A percentile compares a stretch with the other conserved stretches of the same genome.
phyloP scores from a whole-genome alignment of 2,329 filamentous ascomycete genomes.

The Didymella exigua region DNA sequence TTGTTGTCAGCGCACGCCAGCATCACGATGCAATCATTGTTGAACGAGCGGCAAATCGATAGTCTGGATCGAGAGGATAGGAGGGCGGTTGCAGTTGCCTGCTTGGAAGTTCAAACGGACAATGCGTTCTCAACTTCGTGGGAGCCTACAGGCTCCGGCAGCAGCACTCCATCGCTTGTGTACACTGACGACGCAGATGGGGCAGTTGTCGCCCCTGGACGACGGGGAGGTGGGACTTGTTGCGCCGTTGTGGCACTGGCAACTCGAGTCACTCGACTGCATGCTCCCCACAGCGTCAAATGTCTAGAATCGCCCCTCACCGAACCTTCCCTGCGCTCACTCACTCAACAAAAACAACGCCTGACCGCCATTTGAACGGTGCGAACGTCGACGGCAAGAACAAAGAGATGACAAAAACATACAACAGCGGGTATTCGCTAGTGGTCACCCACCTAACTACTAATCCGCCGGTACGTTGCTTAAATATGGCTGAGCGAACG shows the following conservation, averaged over 20 bases:
- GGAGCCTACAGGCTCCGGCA: conserved; percentile 3
- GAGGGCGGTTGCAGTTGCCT: conserved; percentile 2
- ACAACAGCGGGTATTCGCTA: neutral
- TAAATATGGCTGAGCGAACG: too few species aligned
- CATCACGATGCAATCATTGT: neutral
- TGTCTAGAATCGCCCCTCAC: conserved; percentile 5
- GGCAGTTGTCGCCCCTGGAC: conserved; percentile 8
- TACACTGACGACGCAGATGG: neutral
- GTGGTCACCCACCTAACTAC: neutral
- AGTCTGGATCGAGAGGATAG: neutral
- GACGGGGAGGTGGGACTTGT: conserved; percentile 1
- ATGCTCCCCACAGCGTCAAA: neutral
- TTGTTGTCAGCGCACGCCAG: neutral
- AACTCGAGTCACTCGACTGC: neutral
- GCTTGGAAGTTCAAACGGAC: neutral
- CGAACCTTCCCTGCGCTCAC: neutral
- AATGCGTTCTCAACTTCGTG: conserved; percentile 4
- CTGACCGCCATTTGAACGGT: conserved; percentile 9
- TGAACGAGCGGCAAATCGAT: conserved; percentile 3
- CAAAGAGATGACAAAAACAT: neutral
- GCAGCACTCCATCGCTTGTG: neutral
- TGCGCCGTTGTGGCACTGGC: neutral
- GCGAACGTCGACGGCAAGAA: neutral
- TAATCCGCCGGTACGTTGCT: neutral
- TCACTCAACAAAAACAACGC: conserved; percentile 5